phyloP scores from a whole-genome alignment of 2,329 filamentous ascomycete genomes.

The Samsoniella hepiali region DNA sequence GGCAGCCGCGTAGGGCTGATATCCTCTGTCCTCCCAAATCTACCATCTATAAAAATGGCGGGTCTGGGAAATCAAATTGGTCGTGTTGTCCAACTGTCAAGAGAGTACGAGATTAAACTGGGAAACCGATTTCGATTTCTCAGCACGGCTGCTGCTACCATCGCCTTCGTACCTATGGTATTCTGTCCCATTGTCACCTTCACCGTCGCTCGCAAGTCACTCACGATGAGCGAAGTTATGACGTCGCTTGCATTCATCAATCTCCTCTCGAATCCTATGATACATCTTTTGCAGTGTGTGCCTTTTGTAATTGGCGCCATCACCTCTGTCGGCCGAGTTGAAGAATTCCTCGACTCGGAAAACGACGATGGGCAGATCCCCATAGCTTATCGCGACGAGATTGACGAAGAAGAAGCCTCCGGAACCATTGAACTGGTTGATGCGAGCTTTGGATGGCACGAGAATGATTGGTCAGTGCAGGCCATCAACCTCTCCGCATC shows the following conservation, averaged over 20 bases:
- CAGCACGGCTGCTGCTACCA: conserved; percentile 25
- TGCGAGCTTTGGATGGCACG: conserved; percentile 5
- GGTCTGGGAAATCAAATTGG: conserved; percentile 27
- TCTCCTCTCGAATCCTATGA: conserved; percentile 27
- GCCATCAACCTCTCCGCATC: background rate
- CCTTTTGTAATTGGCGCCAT: background rate
- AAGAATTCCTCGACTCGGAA: conserved; percentile 8
- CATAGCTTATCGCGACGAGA: background rate
- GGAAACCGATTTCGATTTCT: conserved; percentile 26
- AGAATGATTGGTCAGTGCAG: background rate
- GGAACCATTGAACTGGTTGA: background rate
- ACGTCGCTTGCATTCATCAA: conserved; percentile 30
- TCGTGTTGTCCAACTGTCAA: conserved; percentile 16
- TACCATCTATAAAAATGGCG: conserved; percentile 29
- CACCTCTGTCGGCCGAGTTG: conserved; percentile 4
- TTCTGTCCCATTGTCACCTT: conserved; percentile 34
- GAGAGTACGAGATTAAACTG: conserved; percentile 23
- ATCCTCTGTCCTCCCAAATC: conserved; percentile 25
- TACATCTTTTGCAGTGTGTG: conserved; percentile 14
- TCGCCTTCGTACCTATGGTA: conserved; percentile 30
- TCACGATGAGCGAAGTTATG: conserved; percentile 29
- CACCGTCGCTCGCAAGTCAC: conserved; percentile 22
- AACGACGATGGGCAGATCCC: background rate
- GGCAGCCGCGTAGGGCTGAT: conserved; percentile 27
- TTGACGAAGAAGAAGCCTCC: background rate